These are phyloP conservation scores for Trichopus zeylanicus DNA, from an alignment of 116 monocot genomes.

Conservation along the genomic window DNA sequence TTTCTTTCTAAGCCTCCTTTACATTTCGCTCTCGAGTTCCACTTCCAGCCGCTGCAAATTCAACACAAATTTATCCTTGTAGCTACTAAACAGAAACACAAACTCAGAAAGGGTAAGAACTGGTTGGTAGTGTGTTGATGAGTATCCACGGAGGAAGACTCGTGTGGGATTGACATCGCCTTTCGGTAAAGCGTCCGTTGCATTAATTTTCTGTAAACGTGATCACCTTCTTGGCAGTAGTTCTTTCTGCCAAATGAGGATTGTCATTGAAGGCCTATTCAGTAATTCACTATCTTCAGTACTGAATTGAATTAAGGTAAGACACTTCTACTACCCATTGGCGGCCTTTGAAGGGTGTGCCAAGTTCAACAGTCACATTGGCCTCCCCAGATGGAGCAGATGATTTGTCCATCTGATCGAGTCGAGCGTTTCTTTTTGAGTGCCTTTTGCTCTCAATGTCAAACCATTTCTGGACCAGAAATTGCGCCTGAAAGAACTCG, in stretches of 20 bases:
- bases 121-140: slow-evolving; percentile 39
- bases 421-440: slow-evolving; percentile 4
- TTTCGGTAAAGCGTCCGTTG: slow-evolving; percentile 23
- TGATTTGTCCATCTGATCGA: no score
- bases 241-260: slow-evolving; percentile 13
- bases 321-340: slow-evolving; percentile 18
- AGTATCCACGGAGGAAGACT: slow-evolving; percentile 47
- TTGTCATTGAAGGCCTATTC: background rate
- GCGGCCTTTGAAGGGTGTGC: no score
- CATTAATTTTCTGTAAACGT: slow-evolving; percentile 22
- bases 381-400: no score
- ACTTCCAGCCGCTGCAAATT: slow-evolving; percentile 50
- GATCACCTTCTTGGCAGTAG: slow-evolving; percentile 40
- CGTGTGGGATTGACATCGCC: slow-evolving; percentile 22
- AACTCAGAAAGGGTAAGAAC: background rate
- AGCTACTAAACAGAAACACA: no score
- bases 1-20: no score
- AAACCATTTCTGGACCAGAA: slow-evolving; percentile 40
- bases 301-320: no score
- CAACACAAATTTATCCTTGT: background rate
- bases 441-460: slow-evolving; percentile 9
- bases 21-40: slow-evolving; percentile 50
- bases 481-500: slow-evolving; percentile 43
- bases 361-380: no score
- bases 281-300: no score